Evolutionary conservation across 23 red algal species (phyloP), one percentile per base, ranked within the genome.

Genomic region (Gracilaria caudata): DNA sequence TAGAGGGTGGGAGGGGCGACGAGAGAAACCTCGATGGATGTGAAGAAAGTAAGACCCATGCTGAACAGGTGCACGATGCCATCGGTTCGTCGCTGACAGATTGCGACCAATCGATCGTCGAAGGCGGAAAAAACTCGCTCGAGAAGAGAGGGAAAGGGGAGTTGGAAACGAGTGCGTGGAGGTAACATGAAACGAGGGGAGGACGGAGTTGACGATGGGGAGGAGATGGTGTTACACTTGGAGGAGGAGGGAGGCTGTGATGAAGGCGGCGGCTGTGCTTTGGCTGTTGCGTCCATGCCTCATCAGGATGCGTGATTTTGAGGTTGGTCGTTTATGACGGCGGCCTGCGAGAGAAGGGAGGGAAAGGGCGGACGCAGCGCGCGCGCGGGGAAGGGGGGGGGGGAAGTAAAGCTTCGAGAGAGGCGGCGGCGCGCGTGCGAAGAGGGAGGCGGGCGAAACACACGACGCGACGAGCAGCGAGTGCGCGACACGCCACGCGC

Each of bases 11-110:
- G 73, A 7, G 87, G 82, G 1, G 78, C 54, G 20, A 87, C 60
- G 17, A 96, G 75, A 26, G 76, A 90, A 0, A 84, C 65, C 77
- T 96, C 94, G 39, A 96, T 86, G 38, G 94, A 81, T 19, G 94
- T 96, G 56, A 92, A 80, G n/a, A 86, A 70, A 26, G 94, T 96
- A 2, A 92, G 49, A 19, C 55, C 53, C 66, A 89, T 81, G 29
- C 77, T 57, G 35, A 92, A 47, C 7, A 51, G 25, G 55, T 86
- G 81, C 12, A 89, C 79, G 26, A 49, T 3, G 9, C 64, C 79
- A 20, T 78, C 55, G 33, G 65, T 82, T n/a, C 86, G 78, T 10
- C 65, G 77, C 74, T 95, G 93, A 58, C 57, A 72, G 16, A 77
- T 40, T 3, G 58, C 83, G 34, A 95, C 73, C 24, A 82, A 19